Evolutionary conservation across 371 early-diverging fungal species (phyloP), one percentile per base, ranked within the genome.

Genomic region (Mucor lusitanicus): DNA sequence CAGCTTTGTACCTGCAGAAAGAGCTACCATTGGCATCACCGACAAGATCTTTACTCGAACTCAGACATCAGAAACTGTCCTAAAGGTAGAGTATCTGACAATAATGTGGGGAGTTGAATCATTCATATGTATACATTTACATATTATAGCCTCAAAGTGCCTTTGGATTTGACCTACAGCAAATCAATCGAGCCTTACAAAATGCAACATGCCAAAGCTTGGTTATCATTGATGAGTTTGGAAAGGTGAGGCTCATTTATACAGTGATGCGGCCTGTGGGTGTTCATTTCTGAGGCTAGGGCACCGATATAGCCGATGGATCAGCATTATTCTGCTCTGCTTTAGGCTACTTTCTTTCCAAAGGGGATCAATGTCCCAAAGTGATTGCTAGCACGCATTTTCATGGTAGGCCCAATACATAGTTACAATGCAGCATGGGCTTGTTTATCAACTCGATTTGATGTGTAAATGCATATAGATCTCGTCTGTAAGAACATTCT

Each of bases 21-120:
- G 77, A 17, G 97, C 97, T 0, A 69, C 68, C 4, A 79, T 99
- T 57, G 96, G 97, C 0, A 78, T 99, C 0, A 92, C 95, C 0
- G 97, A 99, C 70, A 87, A 87, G 57, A 85, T 99, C n/a, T 94
- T 94, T 71, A 88, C 97, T 13, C 86, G 99, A 61, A 64, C 85
- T 19, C 86, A 86, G 50, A 86, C 88, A 6, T 70, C 76, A 27
- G 89, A 89, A 60, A 85, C 86, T 0, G 80, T 85, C 3, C 82
- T 86, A 0, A 73, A 72, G 70, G 84, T 77, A 69, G 42, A 1
- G 28, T 15, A 9, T 4, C n/a, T 40, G 23, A 61, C 11, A n/a
- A n/a, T n/a, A n/a, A n/a, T n/a, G n/a, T n/a, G n/a, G n/a, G n/a
- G n/a, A n/a, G n/a, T n/a, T n/a, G n/a, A n/a, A n/a, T n/a, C n/a